Conservation (phyloP, 371 early-diverging fungal species). For the Mortierella sp. region DNA sequence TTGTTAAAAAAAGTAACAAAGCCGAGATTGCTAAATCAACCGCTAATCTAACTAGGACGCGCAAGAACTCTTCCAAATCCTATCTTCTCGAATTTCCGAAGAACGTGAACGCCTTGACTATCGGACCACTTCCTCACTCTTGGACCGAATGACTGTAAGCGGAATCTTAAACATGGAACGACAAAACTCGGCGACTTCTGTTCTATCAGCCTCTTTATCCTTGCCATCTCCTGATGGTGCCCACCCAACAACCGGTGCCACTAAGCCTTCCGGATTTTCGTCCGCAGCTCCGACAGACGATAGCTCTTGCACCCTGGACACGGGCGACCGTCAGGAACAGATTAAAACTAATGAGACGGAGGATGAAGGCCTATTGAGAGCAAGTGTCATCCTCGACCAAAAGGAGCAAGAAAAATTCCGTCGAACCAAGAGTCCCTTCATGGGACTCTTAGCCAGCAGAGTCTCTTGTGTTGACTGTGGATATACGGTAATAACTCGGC, state of each 20-base stretch:
- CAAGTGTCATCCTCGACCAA: constrained; percentile 21
- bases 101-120: constrained; percentile 52
- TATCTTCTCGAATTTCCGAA: constrained; percentile 53
- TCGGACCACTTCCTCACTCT: constrained; percentile 43
- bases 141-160: constrained; percentile 43
- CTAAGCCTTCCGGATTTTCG: constrained; percentile 11
- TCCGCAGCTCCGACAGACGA: neutral
- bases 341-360: neutral
- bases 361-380: constrained; percentile 11
- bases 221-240: neutral
- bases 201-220: neutral
- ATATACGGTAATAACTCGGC: constrained; percentile 60
- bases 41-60: constrained; percentile 24
- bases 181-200: constrained; percentile 18
- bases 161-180: constrained; percentile 21
- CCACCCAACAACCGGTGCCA: too few relatives aligned
- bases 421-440: constrained; percentile 58
- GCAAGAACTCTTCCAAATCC: constrained; percentile 45
- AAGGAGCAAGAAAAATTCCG: constrained; percentile 34
- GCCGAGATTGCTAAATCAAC: neutral
- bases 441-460: constrained; percentile 72
- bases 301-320: neutral
- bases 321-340: too few relatives aligned
- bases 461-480: constrained; percentile 74
- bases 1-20: too few relatives aligned